Percentiles rank a stretch among this genome's conserved stretches.
These are phyloP conservation scores for Mucor saturninus DNA, from an alignment of 371 early-diverging fungal species.

Conservation along the genomic window DNA sequence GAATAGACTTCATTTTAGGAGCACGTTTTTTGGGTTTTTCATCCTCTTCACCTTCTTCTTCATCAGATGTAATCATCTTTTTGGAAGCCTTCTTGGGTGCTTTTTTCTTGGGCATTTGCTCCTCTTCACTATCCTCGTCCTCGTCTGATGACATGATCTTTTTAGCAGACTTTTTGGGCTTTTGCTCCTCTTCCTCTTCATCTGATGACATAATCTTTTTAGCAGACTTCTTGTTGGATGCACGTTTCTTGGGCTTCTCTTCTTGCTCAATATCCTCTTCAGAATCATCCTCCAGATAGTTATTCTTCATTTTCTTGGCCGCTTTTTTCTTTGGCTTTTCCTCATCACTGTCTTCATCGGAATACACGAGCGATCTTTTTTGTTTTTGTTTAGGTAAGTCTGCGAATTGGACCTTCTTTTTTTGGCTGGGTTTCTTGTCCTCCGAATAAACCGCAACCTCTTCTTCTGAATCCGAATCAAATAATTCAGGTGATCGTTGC, in stretches of 20 bases:
- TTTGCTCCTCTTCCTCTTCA: conserved; percentile 1
- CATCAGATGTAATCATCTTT: neutral
- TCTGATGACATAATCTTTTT: neutral
- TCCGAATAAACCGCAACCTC: neutral
- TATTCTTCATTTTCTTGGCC: neutral
- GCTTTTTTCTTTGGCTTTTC: conserved; percentile 1
- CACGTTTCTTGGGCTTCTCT: neutral
- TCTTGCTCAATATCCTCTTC: neutral
- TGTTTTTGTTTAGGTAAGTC: no score
- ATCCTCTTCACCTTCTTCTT: neutral
- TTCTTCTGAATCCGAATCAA: neutral
- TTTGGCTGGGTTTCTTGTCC: neutral
- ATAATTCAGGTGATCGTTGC: neutral
- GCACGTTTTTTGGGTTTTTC: neutral
- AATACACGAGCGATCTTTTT: neutral
- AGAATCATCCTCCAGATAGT: neutral
- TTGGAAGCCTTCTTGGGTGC: neutral
- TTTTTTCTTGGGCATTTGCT: conserved; percentile 4
- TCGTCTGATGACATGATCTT: neutral
- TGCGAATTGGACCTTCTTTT: no score
- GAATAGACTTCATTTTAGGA: neutral
- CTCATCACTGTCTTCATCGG: neutral
- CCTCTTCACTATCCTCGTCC: neutral
- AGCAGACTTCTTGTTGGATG: neutral
- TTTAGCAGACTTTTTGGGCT: neutral